These are phyloP conservation scores for Candida suzukii DNA, from an alignment of 805 yeast species.

Conservation along the genomic window DNA sequence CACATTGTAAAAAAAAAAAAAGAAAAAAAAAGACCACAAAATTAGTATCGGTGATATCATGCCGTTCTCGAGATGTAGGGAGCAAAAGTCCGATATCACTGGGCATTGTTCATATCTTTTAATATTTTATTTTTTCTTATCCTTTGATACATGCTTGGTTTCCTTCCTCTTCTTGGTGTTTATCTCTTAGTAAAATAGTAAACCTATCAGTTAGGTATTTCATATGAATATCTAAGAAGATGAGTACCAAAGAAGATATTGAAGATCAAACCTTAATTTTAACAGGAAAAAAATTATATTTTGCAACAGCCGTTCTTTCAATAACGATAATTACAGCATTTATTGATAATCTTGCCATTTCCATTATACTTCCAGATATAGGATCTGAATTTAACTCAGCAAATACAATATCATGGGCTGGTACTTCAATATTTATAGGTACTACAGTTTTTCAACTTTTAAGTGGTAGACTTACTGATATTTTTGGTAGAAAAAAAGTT, in stretches of 20 bases:
- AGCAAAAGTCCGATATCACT: too few species aligned
- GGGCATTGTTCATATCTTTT: too few species aligned
- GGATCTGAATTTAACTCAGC: constrained; percentile 34
- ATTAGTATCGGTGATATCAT: too few species aligned
- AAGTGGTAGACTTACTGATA: constrained; percentile 48
- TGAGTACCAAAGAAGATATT: background rate
- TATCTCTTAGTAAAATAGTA: too few species aligned
- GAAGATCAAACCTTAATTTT: background rate
- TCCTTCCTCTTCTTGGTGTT: too few species aligned
- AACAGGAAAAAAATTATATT: background rate
- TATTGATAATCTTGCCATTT: constrained; percentile 44
- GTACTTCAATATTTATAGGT: constrained; percentile 45
- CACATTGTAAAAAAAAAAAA: too few species aligned
- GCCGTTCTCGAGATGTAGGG: too few species aligned
- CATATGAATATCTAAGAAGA: too few species aligned
- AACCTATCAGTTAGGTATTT: too few species aligned
- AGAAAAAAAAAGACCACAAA: too few species aligned
- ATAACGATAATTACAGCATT: constrained; percentile 19
- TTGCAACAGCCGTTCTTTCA: background rate
- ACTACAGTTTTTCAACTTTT: constrained; percentile 45
- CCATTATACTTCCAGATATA: constrained; percentile 41
- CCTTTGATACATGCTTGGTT: too few species aligned
- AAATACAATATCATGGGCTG: constrained; percentile 51
- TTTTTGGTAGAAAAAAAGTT: constrained; percentile 43
- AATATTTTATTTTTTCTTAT: too few species aligned